Evolutionary conservation across 257 asterid genomes (phyloP).

Genomic region (Lycium ferocissimum): DNA sequence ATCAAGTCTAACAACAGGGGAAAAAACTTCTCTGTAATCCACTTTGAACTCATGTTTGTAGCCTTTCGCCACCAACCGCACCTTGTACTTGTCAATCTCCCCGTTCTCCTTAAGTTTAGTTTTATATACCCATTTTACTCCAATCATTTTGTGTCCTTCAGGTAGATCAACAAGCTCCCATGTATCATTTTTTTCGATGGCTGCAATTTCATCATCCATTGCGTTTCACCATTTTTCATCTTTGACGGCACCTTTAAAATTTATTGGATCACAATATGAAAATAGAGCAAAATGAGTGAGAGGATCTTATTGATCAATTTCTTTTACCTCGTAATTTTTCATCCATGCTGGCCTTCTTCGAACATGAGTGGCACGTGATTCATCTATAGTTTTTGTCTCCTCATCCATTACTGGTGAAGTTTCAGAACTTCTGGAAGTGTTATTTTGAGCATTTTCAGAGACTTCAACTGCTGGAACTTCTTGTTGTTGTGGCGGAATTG

Average conservation of each 20-base stretch:
- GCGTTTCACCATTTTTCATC: not conserved
- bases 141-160: not conserved
- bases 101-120: too few relatives aligned
- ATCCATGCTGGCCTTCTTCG: slow-evolving; percentile 29
- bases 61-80: not conserved
- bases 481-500: not conserved
- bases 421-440: not conserved
- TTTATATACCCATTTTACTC: not conserved
- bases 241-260: not conserved
- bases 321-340: slow-evolving; percentile 12
- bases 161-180: not conserved
- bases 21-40: not conserved
- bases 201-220: too few relatives aligned
- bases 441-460: too few relatives aligned
- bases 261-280: too few relatives aligned
- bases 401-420: slow-evolving; percentile 9
- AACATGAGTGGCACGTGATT: too few relatives aligned
- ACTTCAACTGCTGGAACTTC: not conserved
- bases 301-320: slow-evolving; percentile 11
- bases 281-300: slow-evolving; percentile 2
- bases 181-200: not conserved
- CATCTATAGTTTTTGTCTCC: too few relatives aligned
- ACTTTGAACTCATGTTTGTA: not conserved
- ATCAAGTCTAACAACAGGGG: not conserved
- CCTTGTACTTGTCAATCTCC: too few relatives aligned